Conservation (phyloP, 202 grass and related monocot species). For the Carex sylvatica region DNA sequence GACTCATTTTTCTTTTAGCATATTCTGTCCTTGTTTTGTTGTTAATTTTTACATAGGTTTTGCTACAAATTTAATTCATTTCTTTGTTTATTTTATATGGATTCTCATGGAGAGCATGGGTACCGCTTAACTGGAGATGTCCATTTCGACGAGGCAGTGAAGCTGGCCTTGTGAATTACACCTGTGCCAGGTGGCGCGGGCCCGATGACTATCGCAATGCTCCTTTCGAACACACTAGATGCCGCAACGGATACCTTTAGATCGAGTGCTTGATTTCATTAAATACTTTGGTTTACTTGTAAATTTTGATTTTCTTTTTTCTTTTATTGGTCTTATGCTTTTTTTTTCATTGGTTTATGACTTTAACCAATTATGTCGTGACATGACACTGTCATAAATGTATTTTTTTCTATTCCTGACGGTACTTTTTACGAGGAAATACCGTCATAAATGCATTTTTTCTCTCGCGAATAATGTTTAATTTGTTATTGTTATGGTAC, state of each 20-base stretch:
- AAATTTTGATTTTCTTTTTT: conserved; percentile 23
- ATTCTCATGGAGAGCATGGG: conserved; percentile 62
- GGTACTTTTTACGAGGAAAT: too few species aligned
- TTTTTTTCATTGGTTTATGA: not conserved
- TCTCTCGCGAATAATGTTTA: too few species aligned
- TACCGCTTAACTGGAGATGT: conserved; percentile 82
- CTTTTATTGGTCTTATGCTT: not conserved
- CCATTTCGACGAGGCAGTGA: conserved; percentile 82
- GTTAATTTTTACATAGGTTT: not conserved
- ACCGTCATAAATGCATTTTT: too few species aligned
- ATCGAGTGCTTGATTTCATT: conserved; percentile 24
- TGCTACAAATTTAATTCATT: not conserved
- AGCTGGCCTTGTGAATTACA: conserved; percentile 67
- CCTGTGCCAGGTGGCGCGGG: conserved; percentile 91
- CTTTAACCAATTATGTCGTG: too few species aligned
- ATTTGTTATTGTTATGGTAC: too few species aligned
- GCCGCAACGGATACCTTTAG: conserved; percentile 54
- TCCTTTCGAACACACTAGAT: conserved; percentile 80
- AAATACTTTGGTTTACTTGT: conserved; percentile 28
- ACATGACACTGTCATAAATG: too few species aligned
- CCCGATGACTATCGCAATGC: conserved; percentile 79
- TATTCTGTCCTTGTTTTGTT: not conserved
- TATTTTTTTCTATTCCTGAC: too few species aligned
- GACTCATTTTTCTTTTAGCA: not conserved
- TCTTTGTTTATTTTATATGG: conserved; percentile 36